Conservation (phyloP, 148 eudicot species). For the Rhododendron molle region DNA sequence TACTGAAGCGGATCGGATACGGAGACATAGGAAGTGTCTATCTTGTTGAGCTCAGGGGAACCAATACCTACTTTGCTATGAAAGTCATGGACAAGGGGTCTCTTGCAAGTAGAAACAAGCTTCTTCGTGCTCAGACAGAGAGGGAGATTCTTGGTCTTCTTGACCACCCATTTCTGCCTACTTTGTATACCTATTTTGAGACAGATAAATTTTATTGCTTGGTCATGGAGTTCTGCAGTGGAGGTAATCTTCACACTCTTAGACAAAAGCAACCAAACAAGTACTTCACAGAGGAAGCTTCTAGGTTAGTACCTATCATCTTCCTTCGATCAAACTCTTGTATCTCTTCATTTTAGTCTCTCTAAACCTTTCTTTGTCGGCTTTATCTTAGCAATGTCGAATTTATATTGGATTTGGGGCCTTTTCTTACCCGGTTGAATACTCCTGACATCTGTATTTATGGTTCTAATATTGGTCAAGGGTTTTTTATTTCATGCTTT, state of each 20-base stretch:
- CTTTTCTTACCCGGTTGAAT: neutral
- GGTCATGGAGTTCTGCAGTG: conserved; percentile 95
- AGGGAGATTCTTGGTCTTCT: conserved; percentile 86
- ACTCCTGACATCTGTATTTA: neutral
- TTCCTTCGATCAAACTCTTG: neutral
- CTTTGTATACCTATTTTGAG: conserved; percentile 74
- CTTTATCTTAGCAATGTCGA: neutral
- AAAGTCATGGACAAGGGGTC: conserved; percentile 95
- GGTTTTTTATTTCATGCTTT: neutral
- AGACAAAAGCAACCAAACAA: conserved; percentile 84
- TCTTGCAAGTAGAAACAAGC: conserved; percentile 72
- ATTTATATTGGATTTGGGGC: neutral
- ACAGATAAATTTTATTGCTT: conserved; percentile 84
- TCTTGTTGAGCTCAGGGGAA: conserved; percentile 69
- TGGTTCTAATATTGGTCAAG: neutral
- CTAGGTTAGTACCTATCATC: conserved; percentile 40
- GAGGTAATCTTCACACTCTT: conserved; percentile 87
- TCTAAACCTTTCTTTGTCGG: neutral
- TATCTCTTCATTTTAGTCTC: neutral
- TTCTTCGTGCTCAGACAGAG: conserved; percentile 79
- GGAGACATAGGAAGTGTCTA: conserved; percentile 94
- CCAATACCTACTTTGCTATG: conserved; percentile 66
- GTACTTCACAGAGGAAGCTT: conserved; percentile 81
- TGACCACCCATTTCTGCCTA: conserved; percentile 89
- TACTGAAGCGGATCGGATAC: conserved; percentile 74